Evolutionary conservation across 169 alveolate species (phyloP).

Genomic region (Toxoplasma gondii): DNA sequence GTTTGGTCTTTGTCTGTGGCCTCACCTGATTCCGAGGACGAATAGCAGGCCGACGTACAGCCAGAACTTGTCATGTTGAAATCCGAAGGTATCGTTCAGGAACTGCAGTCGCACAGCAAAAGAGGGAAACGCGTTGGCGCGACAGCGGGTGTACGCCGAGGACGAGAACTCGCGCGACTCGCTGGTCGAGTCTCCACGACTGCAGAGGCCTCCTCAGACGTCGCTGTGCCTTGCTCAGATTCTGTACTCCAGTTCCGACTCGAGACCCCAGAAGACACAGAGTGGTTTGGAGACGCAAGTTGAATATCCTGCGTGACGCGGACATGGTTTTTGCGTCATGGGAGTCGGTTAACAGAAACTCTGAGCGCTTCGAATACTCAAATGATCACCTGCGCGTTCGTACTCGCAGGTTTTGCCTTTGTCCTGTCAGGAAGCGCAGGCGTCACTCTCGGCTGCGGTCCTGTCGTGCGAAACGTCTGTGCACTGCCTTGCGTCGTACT

Average conservation of each 20-base stretch:
- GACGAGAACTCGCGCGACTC: background rate
- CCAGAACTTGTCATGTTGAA: background rate
- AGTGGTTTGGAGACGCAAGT: background rate
- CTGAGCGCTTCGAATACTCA: too few relatives aligned
- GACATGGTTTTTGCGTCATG: too few relatives aligned
- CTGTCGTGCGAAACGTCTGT: too few relatives aligned
- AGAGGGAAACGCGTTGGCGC: background rate
- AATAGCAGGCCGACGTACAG: background rate
- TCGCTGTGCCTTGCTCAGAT: background rate
- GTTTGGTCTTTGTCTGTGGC: too few relatives aligned
- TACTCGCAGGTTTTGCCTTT: too few relatives aligned
- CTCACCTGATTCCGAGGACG: constrained; percentile 20
- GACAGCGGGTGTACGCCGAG: background rate
- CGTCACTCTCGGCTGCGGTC: too few relatives aligned
- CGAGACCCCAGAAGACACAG: background rate
- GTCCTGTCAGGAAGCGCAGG: too few relatives aligned
- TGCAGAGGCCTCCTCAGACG: background rate
- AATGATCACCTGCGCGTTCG: too few relatives aligned
- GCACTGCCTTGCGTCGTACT: too few relatives aligned
- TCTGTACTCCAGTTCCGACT: background rate
- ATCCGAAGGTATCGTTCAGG: background rate
- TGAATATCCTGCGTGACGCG: background rate
- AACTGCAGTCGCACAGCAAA: background rate
- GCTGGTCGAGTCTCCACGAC: background rate
- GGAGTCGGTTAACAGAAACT: too few relatives aligned